Evolutionary conservation across 768 basidiomycete species (phyloP).

Genomic region (Naganishia randhawae): DNA sequence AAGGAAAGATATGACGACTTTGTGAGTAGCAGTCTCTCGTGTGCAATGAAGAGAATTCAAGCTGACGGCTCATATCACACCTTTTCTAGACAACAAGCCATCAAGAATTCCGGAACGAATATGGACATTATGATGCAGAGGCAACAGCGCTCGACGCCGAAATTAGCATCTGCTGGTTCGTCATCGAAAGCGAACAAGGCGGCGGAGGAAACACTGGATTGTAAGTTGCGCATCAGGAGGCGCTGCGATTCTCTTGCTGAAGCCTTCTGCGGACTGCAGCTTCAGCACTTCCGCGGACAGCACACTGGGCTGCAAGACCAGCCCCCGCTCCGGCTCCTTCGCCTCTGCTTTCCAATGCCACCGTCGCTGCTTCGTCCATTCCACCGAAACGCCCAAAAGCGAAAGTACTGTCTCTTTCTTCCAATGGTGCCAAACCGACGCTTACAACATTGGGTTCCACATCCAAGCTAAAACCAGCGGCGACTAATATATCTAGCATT

Average conservation of each 20-base stretch:
- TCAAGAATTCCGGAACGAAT: conserved; percentile 76
- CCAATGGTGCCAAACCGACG: conserved; percentile 28
- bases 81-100: conserved; percentile 73
- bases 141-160: conserved; percentile 28
- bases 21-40: conserved; percentile 57
- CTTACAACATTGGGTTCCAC: conserved; percentile 22
- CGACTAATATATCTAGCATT: conserved; percentile 9
- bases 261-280: background rate
- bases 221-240: conserved; percentile 17
- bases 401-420: conserved; percentile 28
- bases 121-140: conserved; percentile 26
- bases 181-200: conserved; percentile 63
- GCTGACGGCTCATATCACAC: background rate
- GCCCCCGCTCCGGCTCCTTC: conserved; percentile 7
- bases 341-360: conserved; percentile 4
- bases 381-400: conserved; percentile 48
- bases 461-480: conserved; percentile 16
- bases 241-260: conserved; percentile 6
- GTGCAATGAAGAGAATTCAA: conserved; percentile 24
- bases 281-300: conserved; percentile 61
- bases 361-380: conserved; percentile 37
- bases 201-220: conserved; percentile 26
- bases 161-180: conserved; percentile 51
- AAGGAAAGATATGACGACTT: conserved; percentile 87
- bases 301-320: conserved; percentile 54